These are phyloP conservation scores for Singerocomus inundabilis DNA, from an alignment of 1,284 basidiomycete genomes.

Conservation along the genomic window DNA sequence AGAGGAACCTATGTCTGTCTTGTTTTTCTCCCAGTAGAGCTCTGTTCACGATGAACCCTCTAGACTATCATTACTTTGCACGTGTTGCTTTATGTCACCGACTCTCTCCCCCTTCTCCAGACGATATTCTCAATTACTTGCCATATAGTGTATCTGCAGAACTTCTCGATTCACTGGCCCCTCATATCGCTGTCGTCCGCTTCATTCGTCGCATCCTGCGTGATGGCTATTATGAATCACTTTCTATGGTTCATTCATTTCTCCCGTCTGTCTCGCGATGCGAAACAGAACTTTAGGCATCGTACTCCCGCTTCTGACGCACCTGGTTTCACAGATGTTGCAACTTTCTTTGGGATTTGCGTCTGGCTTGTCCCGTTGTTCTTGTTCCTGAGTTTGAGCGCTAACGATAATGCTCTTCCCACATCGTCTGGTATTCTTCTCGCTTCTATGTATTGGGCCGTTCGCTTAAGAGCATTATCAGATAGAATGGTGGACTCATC, in stretches of 20 bases:
- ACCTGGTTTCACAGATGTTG: conserved; percentile 84
- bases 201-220: conserved; percentile 81
- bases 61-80: conserved; percentile 80
- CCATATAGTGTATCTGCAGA: conserved; percentile 86
- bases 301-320: conserved; percentile 38
- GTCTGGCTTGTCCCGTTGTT: conserved; percentile 92
- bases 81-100: conserved; percentile 72
- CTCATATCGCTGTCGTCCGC: conserved; percentile 83
- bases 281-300: conserved; percentile 44
- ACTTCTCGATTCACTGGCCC: conserved; percentile 88
- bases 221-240: conserved; percentile 83
- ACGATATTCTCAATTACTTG: conserved; percentile 78
- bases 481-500: conserved; percentile 37
- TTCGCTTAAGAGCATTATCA: conserved; percentile 16
- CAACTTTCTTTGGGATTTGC: conserved; percentile 89
- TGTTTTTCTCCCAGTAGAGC: background rate
- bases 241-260: conserved; percentile 96
- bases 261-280: conserved; percentile 60
- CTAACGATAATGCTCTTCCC: conserved; percentile 92
- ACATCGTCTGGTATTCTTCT: conserved; percentile 42
- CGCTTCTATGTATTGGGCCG: background rate
- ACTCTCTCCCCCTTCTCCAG: conserved; percentile 74
- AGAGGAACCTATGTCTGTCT: conserved; percentile 79
- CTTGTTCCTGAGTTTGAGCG: conserved; percentile 89
- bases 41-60: conserved; percentile 9